Base-by-base conservation (phyloP, 805 yeast species). In the Saccharomycopsis microspora region DNA sequence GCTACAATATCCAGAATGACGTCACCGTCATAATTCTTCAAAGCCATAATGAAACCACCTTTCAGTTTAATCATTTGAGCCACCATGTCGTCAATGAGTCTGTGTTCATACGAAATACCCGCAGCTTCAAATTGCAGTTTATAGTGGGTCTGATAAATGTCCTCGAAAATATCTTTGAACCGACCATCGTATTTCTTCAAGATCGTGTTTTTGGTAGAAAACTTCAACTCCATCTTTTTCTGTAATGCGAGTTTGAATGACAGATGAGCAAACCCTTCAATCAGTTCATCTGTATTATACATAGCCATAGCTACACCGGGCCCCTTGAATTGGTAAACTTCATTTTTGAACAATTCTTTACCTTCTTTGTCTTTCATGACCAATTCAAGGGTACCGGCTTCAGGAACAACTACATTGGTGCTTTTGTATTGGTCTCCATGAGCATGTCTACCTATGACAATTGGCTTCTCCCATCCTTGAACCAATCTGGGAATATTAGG, bases 1-100 rank as follows among this genome's bases (percentile, higher is more conserved):
- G 97, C 97, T 49, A 90, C 96, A 60, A 90, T 84, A 66, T 90
- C 97, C 10, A 94, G 82, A 69, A 88, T 89, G 48, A 90, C 97
- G 64, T 90, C 97, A 66, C 97, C 97, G 65, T 90, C 97, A 68
- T 90, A 90, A 72, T 90, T 90, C 74, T 90, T 90, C 83, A 90
- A 78, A 43, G 97, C 97, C 67, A 90, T 85, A 59, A 90, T 83
- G 65, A 73, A 90, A 4, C 97, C 97, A 60, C 97, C 97, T 62
- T 77, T 80, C 42, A 96, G 86, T 72, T 90, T 90, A 64, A 90
- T 71, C 97, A 90, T 89, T 72, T 90, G 97, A 28, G 97, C 97
- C 44, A 90, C 97, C 97, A 90, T 90, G 64, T 90, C 97, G 67
- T 90, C 97, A 57, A 90, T 90, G 57, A 90, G 73, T 59, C 97